Base-by-base conservation (phyloP, 306 rosid genomes). In the Erythrophleum fordii region DNA sequence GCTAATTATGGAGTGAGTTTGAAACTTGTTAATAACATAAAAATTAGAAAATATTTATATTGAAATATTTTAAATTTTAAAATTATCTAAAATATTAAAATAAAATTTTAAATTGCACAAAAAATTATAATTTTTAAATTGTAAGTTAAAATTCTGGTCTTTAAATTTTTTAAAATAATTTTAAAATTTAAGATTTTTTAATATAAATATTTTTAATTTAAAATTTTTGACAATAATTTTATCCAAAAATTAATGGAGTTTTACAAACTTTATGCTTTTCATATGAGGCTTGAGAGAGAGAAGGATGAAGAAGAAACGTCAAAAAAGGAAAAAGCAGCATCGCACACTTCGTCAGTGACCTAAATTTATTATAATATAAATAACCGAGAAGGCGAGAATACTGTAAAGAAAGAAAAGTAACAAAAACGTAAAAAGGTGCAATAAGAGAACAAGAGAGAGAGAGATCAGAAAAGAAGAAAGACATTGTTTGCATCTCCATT, bases 401-500 rank as follows among this genome's bases (percentile, higher is more conserved):
- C 72, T 66, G 29, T 1, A 39, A 6, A 67, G 49, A 23, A 41
- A 41, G 34, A 67, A 67, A 67, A 41, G 73, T 20, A 20, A 22
- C 12, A 34, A 16, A 64, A 17, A 64, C 69, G 73, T 39, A 67
- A 12, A 12, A 67, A 20, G n/a, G 61, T n/a, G 59, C n/a, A 52
- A 49, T 49, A 14, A 65, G 71, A 13, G 51, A n/a, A 6, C 12
- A 11, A 0, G 0, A 31, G 45, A n/a, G 18, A 66, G 1, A 37
- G 51, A 25, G 17, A 52, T 3, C 0, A 52, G 29, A 66, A 66
- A 8, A 25, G 34, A 18, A 64, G 46, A 16, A 64, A 62, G 44
- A 62, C 61, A n/a, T n/a, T n/a, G n/a, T n/a, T n/a, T n/a, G n/a
- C 61, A 67, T 67, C 73, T 67, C 10, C 72, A 4, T 11, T 67